Percentiles rank a stretch among this genome's conserved stretches.
Conservation (phyloP, 352 stramenopile species). For the Plasmopara muralis region DNA sequence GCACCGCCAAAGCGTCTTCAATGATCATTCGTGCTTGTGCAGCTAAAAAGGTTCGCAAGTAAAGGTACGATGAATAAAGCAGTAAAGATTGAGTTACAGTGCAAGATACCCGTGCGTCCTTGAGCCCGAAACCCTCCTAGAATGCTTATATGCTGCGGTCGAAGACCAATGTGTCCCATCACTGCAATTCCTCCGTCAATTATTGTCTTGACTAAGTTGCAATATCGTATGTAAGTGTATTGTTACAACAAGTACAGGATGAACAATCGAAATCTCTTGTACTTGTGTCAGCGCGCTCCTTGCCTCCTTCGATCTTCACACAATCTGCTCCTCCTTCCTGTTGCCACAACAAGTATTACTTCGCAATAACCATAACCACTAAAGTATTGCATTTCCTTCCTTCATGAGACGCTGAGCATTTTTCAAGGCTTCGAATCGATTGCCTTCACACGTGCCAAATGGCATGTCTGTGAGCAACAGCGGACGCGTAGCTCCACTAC, state of each 20-base stretch:
- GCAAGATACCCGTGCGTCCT: slow-evolving; percentile 84
- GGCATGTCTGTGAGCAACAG: slow-evolving; percentile 98
- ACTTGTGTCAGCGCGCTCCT: slow-evolving; percentile 71
- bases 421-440: slow-evolving; percentile 85
- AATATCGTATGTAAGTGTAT: not conserved
- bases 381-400: slow-evolving; percentile 12
- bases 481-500: slow-evolving; percentile 67
- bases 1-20: slow-evolving; percentile 94
- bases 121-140: slow-evolving; percentile 96
- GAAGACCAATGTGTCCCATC: slow-evolving; percentile 97
- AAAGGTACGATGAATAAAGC: not conserved
- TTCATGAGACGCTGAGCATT: slow-evolving; percentile 94
- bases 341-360: slow-evolving; percentile 1
- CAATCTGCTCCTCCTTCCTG: slow-evolving; percentile 95
- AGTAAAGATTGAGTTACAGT: not conserved
- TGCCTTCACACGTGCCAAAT: slow-evolving; percentile 95
- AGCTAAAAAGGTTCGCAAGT: slow-evolving; percentile 21
- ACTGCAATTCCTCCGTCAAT: slow-evolving; percentile 90
- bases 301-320: slow-evolving; percentile 98
- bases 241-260: not conserved
- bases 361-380: not conserved
- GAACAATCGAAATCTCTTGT: slow-evolving; percentile 1
- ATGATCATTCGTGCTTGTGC: slow-evolving; percentile 87
- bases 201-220: slow-evolving; percentile 49
- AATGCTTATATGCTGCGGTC: slow-evolving; percentile 93